Evolutionary conservation across 768 basidiomycete species (phyloP).

Genomic region (Boletus edulis): DNA sequence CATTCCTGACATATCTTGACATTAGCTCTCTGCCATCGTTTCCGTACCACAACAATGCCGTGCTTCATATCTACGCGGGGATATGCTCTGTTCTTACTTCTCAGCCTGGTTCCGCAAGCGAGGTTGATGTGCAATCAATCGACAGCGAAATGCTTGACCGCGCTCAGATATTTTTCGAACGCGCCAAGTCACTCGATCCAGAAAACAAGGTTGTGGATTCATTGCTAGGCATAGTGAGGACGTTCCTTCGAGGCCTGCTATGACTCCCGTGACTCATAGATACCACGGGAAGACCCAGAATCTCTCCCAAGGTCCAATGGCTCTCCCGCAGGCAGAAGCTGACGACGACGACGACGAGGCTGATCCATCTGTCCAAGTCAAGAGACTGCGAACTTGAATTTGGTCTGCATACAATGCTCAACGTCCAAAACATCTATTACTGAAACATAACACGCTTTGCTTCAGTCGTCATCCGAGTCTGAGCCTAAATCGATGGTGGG

Average conservation of each 20-base stretch:
- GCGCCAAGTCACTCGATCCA: slow-evolving; percentile 58
- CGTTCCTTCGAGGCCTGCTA: not conserved
- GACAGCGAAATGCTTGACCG: slow-evolving; percentile 45
- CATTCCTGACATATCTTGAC: slow-evolving; percentile 1
- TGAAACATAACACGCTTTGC: not conserved
- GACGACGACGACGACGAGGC: slow-evolving; percentile 37
- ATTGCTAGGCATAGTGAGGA: slow-evolving; percentile 53
- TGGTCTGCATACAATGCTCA: not conserved
- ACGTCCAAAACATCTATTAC: not conserved
- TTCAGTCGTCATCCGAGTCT: slow-evolving; percentile 55
- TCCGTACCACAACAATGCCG: slow-evolving; percentile 80
- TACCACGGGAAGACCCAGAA: slow-evolving; percentile 17
- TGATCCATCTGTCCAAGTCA: slow-evolving; percentile 4
- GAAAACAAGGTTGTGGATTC: slow-evolving; percentile 49
- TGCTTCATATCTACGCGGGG: slow-evolving; percentile 82
- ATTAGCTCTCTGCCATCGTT: slow-evolving; percentile 80
- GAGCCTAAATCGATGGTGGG: slow-evolving; percentile 77
- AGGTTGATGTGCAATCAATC: slow-evolving; percentile 7
- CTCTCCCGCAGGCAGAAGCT: slow-evolving; percentile 10
- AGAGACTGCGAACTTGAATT: slow-evolving; percentile 16
- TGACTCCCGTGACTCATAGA: not conserved
- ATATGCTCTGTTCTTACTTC: slow-evolving; percentile 66
- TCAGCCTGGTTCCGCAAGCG: slow-evolving; percentile 29
- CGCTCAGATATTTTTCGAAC: slow-evolving; percentile 63
- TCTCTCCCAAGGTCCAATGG: slow-evolving; percentile 19